A percentile compares a stretch with the other conserved stretches of the same genome.
Evolutionary conservation across 1,284 basidiomycete species (phyloP).

Genomic region (Coriolopsis trogii): DNA sequence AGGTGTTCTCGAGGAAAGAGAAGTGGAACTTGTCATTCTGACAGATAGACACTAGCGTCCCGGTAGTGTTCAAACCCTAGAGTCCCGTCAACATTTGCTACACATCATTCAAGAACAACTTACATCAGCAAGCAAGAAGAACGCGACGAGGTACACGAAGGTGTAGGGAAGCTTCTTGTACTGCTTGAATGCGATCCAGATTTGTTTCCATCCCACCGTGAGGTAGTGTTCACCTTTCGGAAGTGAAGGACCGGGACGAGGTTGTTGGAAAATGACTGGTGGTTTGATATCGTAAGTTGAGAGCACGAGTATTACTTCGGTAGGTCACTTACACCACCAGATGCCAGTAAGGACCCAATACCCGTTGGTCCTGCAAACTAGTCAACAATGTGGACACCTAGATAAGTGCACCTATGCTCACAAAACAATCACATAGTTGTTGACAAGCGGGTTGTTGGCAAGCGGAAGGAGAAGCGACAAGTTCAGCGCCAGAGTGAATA

Average conservation of each 20-base stretch:
- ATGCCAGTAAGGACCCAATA: constrained; percentile 79
- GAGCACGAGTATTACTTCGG: background rate
- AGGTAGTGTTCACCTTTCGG: constrained; percentile 74
- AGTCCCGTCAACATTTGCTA: too few relatives aligned
- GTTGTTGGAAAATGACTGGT: constrained; percentile 75
- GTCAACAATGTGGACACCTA: background rate
- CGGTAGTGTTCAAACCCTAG: constrained; percentile 78
- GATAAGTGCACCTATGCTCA: constrained; percentile 36
- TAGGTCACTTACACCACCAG: constrained; percentile 72
- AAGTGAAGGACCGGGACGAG: constrained; percentile 71
- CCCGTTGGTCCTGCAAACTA: constrained; percentile 55
- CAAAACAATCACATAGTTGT: constrained; percentile 72
- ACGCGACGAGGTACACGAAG: constrained; percentile 74
- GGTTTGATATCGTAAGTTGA: background rate
- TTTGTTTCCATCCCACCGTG: constrained; percentile 85
- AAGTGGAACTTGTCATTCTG: constrained; percentile 80
- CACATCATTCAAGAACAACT: constrained; percentile 23
- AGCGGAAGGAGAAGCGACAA: constrained; percentile 76
- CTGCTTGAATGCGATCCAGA: constrained; percentile 70
- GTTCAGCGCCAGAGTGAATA: constrained; percentile 67
- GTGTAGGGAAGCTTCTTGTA: constrained; percentile 76
- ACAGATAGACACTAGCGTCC: constrained; percentile 73
- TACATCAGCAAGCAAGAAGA: constrained; percentile 80
- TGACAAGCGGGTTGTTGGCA: constrained; percentile 63
- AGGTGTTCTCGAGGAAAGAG: constrained; percentile 77